phyloP scores from a whole-genome alignment of 345 rosid genomes.

The Gossypium herbaceum region DNA sequence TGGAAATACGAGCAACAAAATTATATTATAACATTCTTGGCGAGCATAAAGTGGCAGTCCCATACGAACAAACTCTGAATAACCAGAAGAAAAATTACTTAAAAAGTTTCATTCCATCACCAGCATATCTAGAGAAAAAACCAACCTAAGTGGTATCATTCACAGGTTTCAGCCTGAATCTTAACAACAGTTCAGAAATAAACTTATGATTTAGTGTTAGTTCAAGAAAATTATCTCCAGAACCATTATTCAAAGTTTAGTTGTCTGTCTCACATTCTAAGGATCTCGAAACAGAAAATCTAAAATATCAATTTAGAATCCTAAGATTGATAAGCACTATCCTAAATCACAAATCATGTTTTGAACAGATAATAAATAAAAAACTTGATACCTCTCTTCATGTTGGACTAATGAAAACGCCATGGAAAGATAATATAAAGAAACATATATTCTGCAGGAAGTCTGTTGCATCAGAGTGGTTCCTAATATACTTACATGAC shows the following conservation, averaged over 20 bases:
- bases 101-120: not conserved
- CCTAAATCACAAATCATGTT: not conserved
- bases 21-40: not conserved
- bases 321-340: not conserved
- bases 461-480: not conserved
- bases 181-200: not conserved
- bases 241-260: not conserved
- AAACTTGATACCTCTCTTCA: not conserved
- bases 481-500: slow-evolving; percentile 59
- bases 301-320: not conserved
- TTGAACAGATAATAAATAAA: not conserved
- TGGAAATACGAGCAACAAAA: not conserved
- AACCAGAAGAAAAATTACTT: not conserved
- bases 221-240: not conserved
- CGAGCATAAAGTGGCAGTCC: not conserved
- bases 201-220: not conserved
- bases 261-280: not conserved
- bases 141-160: not conserved
- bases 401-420: not conserved
- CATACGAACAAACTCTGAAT: not conserved
- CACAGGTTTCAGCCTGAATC: not conserved
- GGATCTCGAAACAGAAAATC: not conserved
- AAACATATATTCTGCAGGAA: not conserved
- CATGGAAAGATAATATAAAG: not conserved
- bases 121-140: not conserved